These are phyloP conservation scores for Ganoderma sinense DNA, from an alignment of 1,284 basidiomycete species.

Conservation along the genomic window DNA sequence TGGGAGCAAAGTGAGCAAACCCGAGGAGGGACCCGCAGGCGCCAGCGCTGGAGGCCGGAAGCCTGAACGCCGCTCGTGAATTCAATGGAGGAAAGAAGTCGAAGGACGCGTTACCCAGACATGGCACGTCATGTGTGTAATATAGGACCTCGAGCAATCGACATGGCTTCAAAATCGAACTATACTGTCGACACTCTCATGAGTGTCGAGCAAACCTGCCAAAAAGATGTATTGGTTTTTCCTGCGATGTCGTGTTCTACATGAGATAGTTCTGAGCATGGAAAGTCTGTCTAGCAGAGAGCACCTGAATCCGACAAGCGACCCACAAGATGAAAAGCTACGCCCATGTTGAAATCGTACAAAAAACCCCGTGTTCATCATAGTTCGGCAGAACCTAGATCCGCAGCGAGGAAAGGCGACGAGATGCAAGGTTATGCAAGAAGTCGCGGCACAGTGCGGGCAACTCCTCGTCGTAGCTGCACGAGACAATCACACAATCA, in stretches of 20 bases:
- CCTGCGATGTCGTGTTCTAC: neutral
- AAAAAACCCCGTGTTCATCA: neutral
- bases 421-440: slow-evolving; percentile 21
- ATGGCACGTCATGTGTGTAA: neutral
- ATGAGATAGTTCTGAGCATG: neutral
- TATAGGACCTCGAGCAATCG: neutral
- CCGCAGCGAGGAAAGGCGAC: slow-evolving; percentile 18
- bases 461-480: slow-evolving; percentile 27
- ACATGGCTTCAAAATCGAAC: neutral
- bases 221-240: neutral
- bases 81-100: neutral
- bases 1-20: slow-evolving; percentile 36
- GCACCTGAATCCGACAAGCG: neutral
- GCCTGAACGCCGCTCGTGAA: slow-evolving; percentile 26
- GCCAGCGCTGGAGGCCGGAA: slow-evolving; percentile 44
- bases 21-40: slow-evolving; percentile 44
- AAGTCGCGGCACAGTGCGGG: slow-evolving; percentile 24
- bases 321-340: neutral
- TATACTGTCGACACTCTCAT: too few species aligned
- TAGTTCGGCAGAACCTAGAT: neutral
- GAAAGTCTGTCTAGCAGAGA: neutral
- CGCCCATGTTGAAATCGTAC: neutral
- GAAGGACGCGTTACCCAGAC: neutral
- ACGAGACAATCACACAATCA: neutral
- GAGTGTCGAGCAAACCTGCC: neutral